These are phyloP conservation scores for Eucalyptus virginea DNA, from an alignment of 345 rosid genomes.

Conservation along the genomic window DNA sequence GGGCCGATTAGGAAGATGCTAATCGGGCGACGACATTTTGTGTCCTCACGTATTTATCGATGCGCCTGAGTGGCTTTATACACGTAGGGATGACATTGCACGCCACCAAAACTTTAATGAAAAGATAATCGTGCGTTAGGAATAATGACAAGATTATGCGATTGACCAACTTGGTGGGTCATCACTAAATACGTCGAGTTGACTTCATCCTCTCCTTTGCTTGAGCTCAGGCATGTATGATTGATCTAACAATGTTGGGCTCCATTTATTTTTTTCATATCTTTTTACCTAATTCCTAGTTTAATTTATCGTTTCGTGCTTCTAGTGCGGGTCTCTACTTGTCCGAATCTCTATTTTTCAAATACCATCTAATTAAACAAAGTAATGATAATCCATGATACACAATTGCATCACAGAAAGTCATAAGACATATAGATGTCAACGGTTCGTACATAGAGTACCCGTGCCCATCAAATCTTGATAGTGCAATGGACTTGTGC, in stretches of 20 bases:
- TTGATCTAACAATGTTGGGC: neutral
- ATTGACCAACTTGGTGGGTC: neutral
- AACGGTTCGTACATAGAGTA: neutral
- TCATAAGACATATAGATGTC: neutral
- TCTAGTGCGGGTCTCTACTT: neutral
- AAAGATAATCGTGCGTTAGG: neutral
- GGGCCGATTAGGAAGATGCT: neutral
- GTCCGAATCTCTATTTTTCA: neutral
- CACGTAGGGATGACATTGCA: neutral
- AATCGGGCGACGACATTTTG: neutral
- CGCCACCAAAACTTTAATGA: neutral
- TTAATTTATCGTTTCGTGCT: neutral
- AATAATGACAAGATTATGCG: neutral
- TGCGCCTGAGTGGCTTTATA: neutral
- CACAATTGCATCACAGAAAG: neutral
- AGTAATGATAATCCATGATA: neutral
- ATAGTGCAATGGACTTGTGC: neutral
- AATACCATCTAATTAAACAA: neutral
- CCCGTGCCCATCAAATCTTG: neutral
- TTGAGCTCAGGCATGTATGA: neutral
- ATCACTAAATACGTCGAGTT: neutral
- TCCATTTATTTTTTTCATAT: neutral
- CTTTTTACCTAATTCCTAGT: neutral
- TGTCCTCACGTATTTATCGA: neutral
- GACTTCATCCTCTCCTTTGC: neutral